Base-by-base conservation (phyloP, 2,329 filamentous ascomycete species). In the Claviceps paspali region DNA sequence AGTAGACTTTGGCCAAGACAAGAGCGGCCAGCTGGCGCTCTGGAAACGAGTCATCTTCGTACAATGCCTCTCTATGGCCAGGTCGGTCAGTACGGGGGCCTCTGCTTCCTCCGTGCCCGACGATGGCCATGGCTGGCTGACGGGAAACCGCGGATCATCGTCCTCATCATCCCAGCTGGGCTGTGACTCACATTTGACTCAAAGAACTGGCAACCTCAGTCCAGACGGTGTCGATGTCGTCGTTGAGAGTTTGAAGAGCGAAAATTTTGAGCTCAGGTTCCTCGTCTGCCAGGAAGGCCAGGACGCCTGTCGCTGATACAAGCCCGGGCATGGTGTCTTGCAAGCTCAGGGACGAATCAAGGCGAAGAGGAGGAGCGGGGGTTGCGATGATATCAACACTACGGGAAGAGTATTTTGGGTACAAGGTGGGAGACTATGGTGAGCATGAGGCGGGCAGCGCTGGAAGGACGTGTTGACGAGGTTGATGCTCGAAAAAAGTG, bases 1-100 rank as follows among this genome's bases (percentile, higher is more conserved):
- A 98, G 67, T 96, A 98, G 48, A 96, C 86, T 70, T 98, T 98
- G 49, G 91, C 82, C 30, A 93, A 82, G 38, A 98, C 86, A 35
- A 98, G 72, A 38, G 91, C 91, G 38, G 91, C 91, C 39, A 98
- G 79, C 58, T 91, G 83, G 53, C 88, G 84, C 60, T 98, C 82
- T 34, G 87, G 82, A 54, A 98, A 98, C 42, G 75, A 73, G 52
- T 94, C 85, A 64, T 98, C 88, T 70, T 98, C 91, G 62, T 93
- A 98, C 35, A 98, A 76, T 38, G 85, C 84, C 73, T 98, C 91
- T 64, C 88, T 96, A 55, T 43, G 40, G 32, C 35, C 18, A 15
- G 8, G 31, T 38, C n/a, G 8, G 31, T 38, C 14, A 38, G 24
- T 29, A 27, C 30, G 4, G n/a, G 22, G n/a, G n/a, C n/a, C n/a